Evolutionary conservation across 2,329 filamentous ascomycete genomes (phyloP).

Genomic region (Cladosporium sphaerospermum): DNA sequence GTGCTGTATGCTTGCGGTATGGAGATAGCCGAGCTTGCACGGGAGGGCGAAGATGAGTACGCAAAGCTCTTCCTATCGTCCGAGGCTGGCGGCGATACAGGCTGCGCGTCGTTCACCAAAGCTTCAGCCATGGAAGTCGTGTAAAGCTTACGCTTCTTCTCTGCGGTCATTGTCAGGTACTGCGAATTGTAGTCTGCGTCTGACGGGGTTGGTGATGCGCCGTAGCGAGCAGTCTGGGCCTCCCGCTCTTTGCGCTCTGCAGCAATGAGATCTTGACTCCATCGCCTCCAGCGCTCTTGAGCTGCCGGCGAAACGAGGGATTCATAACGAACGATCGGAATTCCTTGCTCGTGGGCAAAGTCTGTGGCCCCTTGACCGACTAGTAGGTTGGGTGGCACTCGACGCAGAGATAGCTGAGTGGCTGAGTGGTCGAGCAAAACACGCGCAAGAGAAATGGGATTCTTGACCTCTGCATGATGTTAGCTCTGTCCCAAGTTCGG

Average conservation of each 20-base stretch:
- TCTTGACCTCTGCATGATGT: slow-evolving; percentile 66
- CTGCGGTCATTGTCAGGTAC: slow-evolving; percentile 8
- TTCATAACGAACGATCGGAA: slow-evolving; percentile 68
- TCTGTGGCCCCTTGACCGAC: slow-evolving; percentile 77
- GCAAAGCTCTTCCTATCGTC: slow-evolving; percentile 11
- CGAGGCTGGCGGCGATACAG: slow-evolving; percentile 28
- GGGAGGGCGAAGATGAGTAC: slow-evolving; percentile 3
- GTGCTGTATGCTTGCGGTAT: slow-evolving; percentile 6
- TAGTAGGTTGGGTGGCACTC: slow-evolving; percentile 88
- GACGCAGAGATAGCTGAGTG: slow-evolving; percentile 70
- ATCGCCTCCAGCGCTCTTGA: slow-evolving; percentile 69
- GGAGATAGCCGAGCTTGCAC: slow-evolving; percentile 9
- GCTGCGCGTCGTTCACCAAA: slow-evolving; percentile 31
- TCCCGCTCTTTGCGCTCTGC: slow-evolving; percentile 47
- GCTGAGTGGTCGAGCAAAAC: slow-evolving; percentile 72
- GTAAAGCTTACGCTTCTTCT: slow-evolving; percentile 33
- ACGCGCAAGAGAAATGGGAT: slow-evolving; percentile 83
- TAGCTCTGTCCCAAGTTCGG: slow-evolving; percentile 9
- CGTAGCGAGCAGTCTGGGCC: slow-evolving; percentile 19
- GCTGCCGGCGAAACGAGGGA: slow-evolving; percentile 74
- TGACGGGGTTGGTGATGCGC: slow-evolving; percentile 16
- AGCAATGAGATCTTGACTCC: slow-evolving; percentile 63
- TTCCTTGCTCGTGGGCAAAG: slow-evolving; percentile 76
- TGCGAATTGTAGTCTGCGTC: slow-evolving; percentile 17
- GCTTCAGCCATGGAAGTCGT: slow-evolving; percentile 29